phyloP scores from a whole-genome alignment of 495 filamentous ascomycete species.

The Lasiosphaeriaceae sp. region DNA sequence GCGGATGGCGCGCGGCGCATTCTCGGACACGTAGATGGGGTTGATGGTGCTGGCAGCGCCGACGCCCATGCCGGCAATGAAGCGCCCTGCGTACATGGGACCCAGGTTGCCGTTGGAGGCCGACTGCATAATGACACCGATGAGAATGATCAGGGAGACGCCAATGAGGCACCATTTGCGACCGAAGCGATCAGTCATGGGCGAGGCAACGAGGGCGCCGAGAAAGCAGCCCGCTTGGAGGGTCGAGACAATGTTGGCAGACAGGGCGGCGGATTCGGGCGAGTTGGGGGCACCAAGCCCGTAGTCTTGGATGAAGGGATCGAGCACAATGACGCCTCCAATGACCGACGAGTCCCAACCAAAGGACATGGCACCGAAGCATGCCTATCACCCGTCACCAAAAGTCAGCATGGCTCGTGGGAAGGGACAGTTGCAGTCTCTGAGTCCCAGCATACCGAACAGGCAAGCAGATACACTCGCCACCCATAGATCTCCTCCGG shows the following conservation, averaged over 20 bases:
- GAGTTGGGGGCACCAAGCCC: constrained; percentile 24
- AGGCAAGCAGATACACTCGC: constrained; percentile 66
- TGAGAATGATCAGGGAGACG: constrained; percentile 50
- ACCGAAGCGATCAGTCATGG: constrained; percentile 40
- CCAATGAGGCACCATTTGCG: constrained; percentile 54
- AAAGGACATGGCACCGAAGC: constrained; percentile 75
- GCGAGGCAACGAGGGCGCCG: constrained; percentile 32
- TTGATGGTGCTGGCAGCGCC: constrained; percentile 56
- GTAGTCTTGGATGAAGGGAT: constrained; percentile 43
- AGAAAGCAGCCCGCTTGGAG: constrained; percentile 56
- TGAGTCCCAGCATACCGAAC: constrained; percentile 52
- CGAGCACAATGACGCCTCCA: constrained; percentile 58
- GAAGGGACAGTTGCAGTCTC: constrained; percentile 9
- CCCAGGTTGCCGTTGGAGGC: constrained; percentile 45
- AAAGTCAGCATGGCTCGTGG: neutral
- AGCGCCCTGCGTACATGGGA: constrained; percentile 60
- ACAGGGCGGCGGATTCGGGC: constrained; percentile 31
- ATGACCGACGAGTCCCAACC: constrained; percentile 65
- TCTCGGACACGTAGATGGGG: constrained; percentile 56
- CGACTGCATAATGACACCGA: constrained; percentile 55
- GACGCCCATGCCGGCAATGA: constrained; percentile 59
- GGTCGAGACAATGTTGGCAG: constrained; percentile 50
- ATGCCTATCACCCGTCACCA: constrained; percentile 40
- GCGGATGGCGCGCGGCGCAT: constrained; percentile 47
- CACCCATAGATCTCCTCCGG: constrained; percentile 77